Base-by-base conservation (phyloP, 306 rosid genomes). In the Crataegus laevigata region DNA sequence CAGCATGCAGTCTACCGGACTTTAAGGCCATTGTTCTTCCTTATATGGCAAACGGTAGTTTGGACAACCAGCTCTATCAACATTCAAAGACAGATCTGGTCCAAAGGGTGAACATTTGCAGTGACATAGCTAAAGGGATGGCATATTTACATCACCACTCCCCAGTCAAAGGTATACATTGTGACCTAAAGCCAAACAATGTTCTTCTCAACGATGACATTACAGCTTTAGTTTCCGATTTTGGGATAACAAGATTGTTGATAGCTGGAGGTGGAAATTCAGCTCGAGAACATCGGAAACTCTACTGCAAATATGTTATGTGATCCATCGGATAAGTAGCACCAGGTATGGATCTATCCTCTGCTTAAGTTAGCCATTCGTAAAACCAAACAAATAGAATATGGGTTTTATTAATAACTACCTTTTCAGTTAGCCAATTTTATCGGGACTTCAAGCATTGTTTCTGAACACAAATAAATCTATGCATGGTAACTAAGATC, bases 121-220 rank as follows among this genome's bases (percentile, higher is more conserved):
- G 91, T 54, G 90, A 91, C 67, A 75, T 89, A 63, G 91, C 96
- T n/a, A 93, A 91, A 84, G 91, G 91, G 47, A 85, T 91, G 91
- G 93, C 91, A 65, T 91, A 89, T 79, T 83, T 91, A 54, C 94
- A 91, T 81, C 97, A 91, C 66, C 87, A 91, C 68, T 89, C 96
- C 43, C 96, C 87, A 9, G 84, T 83, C 62, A 84, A 78, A 81
- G 94, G 87, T 82, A 87, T 89, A 71, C 94, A 91, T 76, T 89
- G 93, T 61, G 96, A 91, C 78, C 83, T 89, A 25, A 90, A 90
- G 42, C 96, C 92, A 60, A 83, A 89, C 82, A 90, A 85, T 80
- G 81, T 89, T 76, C 93, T 91, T 79, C 87, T 89, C 78, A 91
- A 91, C 28, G 90, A 91, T 61, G 88, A 83, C 75, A 82, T 91